These are phyloP conservation scores for Raphanus raphanistrum DNA, from an alignment of 345 rosid genomes.

Conservation along the genomic window DNA sequence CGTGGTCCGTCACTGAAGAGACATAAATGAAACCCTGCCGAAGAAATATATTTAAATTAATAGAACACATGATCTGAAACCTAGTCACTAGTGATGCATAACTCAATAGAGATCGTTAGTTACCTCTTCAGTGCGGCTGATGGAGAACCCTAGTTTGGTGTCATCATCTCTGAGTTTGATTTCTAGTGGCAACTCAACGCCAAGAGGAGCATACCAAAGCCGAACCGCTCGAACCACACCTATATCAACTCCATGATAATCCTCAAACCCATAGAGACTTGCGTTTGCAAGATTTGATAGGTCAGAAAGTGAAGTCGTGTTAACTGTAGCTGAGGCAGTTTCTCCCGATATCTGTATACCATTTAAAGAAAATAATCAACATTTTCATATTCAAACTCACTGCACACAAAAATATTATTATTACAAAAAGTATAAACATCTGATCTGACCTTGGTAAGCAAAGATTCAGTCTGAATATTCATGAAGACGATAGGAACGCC, in stretches of 20 bases:
- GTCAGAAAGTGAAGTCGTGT: conserved; percentile 79
- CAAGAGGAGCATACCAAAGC: conserved; percentile 86
- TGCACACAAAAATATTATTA: neutral
- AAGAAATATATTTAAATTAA: neutral
- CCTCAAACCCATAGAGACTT: conserved; percentile 94
- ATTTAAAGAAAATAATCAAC: neutral
- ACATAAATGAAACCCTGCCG: conserved; percentile 87
- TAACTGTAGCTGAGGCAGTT: conserved; percentile 84
- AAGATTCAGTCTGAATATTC: conserved; percentile 90
- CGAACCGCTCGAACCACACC: conserved; percentile 95
- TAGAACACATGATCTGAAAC: neutral
- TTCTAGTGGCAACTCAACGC: conserved; percentile 65
- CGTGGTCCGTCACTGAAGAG: conserved; percentile 71
- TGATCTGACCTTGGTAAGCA: conserved; percentile 80
- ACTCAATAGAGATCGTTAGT: no score
- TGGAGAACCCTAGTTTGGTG: conserved; percentile 87
- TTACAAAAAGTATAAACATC: neutral
- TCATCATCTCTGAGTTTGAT: conserved; percentile 74
- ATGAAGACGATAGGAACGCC: conserved; percentile 84
- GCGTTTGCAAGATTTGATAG: conserved; percentile 69
- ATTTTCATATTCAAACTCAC: conserved; percentile 1
- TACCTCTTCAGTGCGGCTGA: conserved; percentile 99
- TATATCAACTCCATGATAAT: conserved; percentile 93
- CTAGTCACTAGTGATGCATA: neutral
- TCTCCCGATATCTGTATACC: conserved; percentile 83